These are phyloP conservation scores for Chaetothyriales sp. DNA, from an alignment of 2,329 filamentous ascomycete species.

Conservation along the genomic window DNA sequence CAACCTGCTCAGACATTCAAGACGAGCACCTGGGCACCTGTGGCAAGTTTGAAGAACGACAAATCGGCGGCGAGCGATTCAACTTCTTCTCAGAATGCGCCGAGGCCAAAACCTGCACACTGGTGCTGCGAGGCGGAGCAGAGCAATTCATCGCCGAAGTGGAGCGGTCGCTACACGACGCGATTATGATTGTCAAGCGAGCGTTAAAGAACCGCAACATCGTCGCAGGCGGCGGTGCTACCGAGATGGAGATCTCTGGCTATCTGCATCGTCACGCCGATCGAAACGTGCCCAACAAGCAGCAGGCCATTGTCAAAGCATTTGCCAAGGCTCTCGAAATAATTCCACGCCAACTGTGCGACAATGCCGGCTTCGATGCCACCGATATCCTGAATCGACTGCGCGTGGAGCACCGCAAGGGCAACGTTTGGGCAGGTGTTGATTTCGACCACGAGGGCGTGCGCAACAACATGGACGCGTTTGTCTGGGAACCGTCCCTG, in stretches of 20 bases:
- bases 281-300: constrained; percentile 82
- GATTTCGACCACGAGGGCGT: constrained; percentile 89
- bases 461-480: constrained; percentile 82
- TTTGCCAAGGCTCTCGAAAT: constrained; percentile 96
- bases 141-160: constrained; percentile 99
- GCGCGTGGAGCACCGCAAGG: constrained; percentile 89
- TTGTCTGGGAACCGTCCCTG: constrained; percentile 93
- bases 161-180: constrained; percentile 91
- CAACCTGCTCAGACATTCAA: constrained; percentile 90
- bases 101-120: constrained; percentile 87
- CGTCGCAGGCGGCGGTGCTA: constrained; percentile 85
- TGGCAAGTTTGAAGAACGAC: constrained; percentile 80
- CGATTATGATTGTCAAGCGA: constrained; percentile 99
- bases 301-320: constrained; percentile 93
- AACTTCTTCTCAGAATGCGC: constrained; percentile 98
- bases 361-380: constrained; percentile 96
- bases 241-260: constrained; percentile 91
- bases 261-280: constrained; percentile 89
- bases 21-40: constrained; percentile 80
- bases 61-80: constrained; percentile 93
- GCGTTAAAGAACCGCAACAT: constrained; percentile 89
- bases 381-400: constrained; percentile 95
- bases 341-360: constrained; percentile 89
- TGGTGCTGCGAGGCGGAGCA: constrained; percentile 85
- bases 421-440: constrained; percentile 84